Base-by-base conservation (phyloP, 148 eudicot species). In the Salicornia ramosissima region DNA sequence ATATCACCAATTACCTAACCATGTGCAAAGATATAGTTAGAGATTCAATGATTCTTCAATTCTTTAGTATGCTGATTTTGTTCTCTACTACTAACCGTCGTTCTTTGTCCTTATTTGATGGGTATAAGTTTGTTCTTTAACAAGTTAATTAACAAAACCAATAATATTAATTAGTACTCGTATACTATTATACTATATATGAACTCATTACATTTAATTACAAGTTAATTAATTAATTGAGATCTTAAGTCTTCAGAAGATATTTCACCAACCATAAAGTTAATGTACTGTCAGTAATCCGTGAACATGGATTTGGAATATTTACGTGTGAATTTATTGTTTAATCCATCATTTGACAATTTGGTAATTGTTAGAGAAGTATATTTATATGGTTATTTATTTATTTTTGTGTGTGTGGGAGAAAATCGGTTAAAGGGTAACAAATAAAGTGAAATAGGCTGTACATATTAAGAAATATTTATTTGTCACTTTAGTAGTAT, bases 11-110 rank as follows among this genome's bases (percentile, higher is more conserved):
- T 46, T 6, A 71, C 59, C 62, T 49, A 63, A 40, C 75, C 76
- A 72, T 62, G 65, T 62, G 65, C 65, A 10, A 3, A 62, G 65
- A 62, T 62, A 72, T 77, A 47, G 75, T 77, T 52, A 25, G 51
- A 56, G 68, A 71, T 71, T 77, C 43, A 10, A 58, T 18, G 36
- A 26, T 69, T 69, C 65, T 50, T 16, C n/a, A n/a, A n/a, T n/a
- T n/a, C 36, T 34, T 39, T 68, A 53, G 34, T 47, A 19, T 64
- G 14, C 30, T 51, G 79, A 71, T 76, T 71, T 65, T 71, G 66
- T 46, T 52, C 63, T 11, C 10, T 18, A 16, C 54, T 56, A 52
- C 8, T 69, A 9, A 29, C 64, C 13, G 21, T 9, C 13, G 21
- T 9, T 13, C 8, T 28, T 52, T 72, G 36, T 72, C 69, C 62